Evolutionary conservation across 2,329 filamentous ascomycete genomes (phyloP).

Genomic region (Diaporthe citriasiana): DNA sequence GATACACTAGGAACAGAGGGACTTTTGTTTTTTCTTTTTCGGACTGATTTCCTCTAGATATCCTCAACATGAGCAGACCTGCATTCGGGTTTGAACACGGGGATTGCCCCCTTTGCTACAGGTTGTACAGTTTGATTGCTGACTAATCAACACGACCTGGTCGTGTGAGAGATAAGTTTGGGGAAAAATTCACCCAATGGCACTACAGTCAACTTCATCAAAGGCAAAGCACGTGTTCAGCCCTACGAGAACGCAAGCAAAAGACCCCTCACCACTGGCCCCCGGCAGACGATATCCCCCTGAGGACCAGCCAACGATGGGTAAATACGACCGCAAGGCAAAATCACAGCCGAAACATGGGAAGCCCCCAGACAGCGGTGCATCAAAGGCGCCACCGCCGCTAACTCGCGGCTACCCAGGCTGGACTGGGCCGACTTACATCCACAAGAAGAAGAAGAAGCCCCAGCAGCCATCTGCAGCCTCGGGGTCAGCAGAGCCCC

Average conservation of each 20-base stretch:
- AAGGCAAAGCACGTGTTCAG: neutral
- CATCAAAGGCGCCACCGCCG: slow-evolving; percentile 21
- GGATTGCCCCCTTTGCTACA: neutral
- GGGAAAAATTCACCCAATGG: slow-evolving; percentile 9
- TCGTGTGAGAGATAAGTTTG: slow-evolving; percentile 11
- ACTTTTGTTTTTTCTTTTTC: no score
- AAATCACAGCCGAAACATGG: slow-evolving; percentile 38
- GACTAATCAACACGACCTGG: slow-evolving; percentile 8
- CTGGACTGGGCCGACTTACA: slow-evolving; percentile 35
- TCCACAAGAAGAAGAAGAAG: slow-evolving; percentile 36
- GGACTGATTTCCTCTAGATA: no score
- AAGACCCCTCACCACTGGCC: neutral
- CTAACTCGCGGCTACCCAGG: slow-evolving; percentile 28
- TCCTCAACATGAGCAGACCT: neutral
- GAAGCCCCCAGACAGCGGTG: slow-evolving; percentile 29
- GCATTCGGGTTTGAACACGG: neutral
- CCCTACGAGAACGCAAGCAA: neutral
- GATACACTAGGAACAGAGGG: no score
- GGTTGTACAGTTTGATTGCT: neutral
- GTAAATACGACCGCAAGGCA: slow-evolving; percentile 34
- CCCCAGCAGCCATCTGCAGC: neutral
- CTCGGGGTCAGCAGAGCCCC: slow-evolving; percentile 2
- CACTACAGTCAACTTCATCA: neutral
- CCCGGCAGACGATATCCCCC: neutral
- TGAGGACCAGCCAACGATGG: neutral